Base-by-base conservation (phyloP, 176 grass and related monocot genomes). In the Zea luxurians region DNA sequence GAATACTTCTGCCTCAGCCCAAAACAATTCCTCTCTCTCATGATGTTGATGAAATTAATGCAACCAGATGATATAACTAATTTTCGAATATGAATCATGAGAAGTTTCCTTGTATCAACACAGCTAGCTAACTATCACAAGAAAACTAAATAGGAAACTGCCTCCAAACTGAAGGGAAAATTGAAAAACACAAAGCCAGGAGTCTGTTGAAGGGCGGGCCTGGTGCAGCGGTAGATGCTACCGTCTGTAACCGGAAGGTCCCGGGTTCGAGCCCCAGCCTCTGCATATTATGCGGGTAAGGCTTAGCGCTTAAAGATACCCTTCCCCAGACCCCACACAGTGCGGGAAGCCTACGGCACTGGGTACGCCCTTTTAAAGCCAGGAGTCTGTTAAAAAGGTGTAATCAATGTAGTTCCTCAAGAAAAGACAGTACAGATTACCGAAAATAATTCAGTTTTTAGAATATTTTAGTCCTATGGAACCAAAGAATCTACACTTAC, bases 91-190 rank as follows among this genome's bases (percentile, higher is more conserved):
- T 2, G 13, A 45, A 64, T 13, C 13, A 37, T 45, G 21, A 78
- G 37, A 71, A 65, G 20, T 44, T 63, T 64, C 58, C 15, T 55
- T 46, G 48, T 54, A 48, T 38, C 47, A 50, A 78, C 7, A 4
- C 37, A 77, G n/a, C 15, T 52, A 83, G n/a, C 15, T 52, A 83
- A n/a, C 48, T 52, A 64, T 47, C 48, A 82, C 18, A 42, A 27
- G 15, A 83, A 16, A 75, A 53, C 12, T 34, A 54, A 45, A 82
- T 37, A 66, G n/a, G 36, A 34, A 77, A 62, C 12, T 17, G 27
- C 59, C 59, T 64, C 59, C 43, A 48, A 64, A 64, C 43, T 64
- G 42, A 64, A 77, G 27, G 18, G 13, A 17, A 48, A n/a, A 48
- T 48, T 37, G 60, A 34, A 48, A 46, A 48, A 47, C 18, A 62